Evolutionary conservation across 2,329 filamentous ascomycete species (phyloP).

Genomic region (Aspergillus sp.): DNA sequence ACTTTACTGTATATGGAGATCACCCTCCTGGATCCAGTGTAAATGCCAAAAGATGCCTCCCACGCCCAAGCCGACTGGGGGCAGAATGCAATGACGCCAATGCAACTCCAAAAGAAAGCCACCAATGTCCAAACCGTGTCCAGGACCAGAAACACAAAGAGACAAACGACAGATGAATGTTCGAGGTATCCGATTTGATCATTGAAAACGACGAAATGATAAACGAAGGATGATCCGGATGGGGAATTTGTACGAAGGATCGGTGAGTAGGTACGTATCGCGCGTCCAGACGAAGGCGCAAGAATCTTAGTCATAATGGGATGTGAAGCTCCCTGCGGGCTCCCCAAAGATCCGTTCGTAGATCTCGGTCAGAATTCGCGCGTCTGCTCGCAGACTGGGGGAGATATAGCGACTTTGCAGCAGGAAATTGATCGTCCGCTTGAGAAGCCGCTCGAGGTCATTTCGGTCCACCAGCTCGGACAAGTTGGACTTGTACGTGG

Average conservation of each 20-base stretch:
- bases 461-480: slow-evolving; percentile 55
- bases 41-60: slow-evolving; percentile 22
- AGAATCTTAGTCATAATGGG: neutral
- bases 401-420: slow-evolving; percentile 67
- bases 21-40: slow-evolving; percentile 14
- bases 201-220: too few species aligned
- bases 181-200: too few species aligned
- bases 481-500: slow-evolving; percentile 70
- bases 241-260: too few species aligned
- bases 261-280: too few species aligned
- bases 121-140: neutral
- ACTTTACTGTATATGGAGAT: slow-evolving; percentile 2
- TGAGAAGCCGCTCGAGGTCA: slow-evolving; percentile 60
- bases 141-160: neutral
- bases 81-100: slow-evolving; percentile 11
- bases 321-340: slow-evolving; percentile 10
- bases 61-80: slow-evolving; percentile 7
- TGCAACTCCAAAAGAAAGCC: slow-evolving; percentile 4
- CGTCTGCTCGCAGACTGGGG: slow-evolving; percentile 71
- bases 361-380: slow-evolving; percentile 65
- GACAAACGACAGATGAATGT: neutral
- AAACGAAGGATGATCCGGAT: too few species aligned
- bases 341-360: slow-evolving; percentile 44
- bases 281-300: neutral
- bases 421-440: slow-evolving; percentile 75